These are phyloP conservation scores for Chalara sp. DNA, from an alignment of 2,329 filamentous ascomycete species.

Conservation along the genomic window DNA sequence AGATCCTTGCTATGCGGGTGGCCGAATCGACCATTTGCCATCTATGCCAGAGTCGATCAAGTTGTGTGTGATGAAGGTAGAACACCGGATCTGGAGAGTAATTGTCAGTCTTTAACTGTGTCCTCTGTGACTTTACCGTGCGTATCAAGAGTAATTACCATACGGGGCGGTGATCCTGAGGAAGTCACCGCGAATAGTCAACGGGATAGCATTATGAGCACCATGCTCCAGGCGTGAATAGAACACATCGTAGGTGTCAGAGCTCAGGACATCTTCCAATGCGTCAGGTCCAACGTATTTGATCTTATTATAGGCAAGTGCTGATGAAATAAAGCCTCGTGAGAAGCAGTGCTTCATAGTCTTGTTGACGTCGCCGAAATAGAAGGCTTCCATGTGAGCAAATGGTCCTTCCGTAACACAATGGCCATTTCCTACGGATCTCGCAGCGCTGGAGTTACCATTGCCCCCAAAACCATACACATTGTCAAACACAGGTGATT, in stretches of 20 bases:
- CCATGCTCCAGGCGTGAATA: slow-evolving; percentile 20
- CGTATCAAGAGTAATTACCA: neutral
- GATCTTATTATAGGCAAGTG: slow-evolving; percentile 3
- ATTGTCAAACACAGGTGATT: slow-evolving; percentile 7
- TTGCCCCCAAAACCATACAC: slow-evolving; percentile 26
- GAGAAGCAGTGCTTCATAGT: slow-evolving; percentile 21
- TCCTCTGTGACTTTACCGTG: no score
- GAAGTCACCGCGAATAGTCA: slow-evolving; percentile 23
- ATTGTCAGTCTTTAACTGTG: no score
- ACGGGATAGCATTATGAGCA: slow-evolving; percentile 24
- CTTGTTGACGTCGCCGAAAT: slow-evolving; percentile 14
- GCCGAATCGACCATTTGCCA: no score
- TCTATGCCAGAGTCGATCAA: no score
- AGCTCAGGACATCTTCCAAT: slow-evolving; percentile 8
- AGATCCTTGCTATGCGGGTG: no score
- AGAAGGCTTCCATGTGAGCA: neutral
- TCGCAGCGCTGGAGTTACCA: slow-evolving; percentile 14
- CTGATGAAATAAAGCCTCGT: slow-evolving; percentile 16
- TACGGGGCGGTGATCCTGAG: slow-evolving; percentile 20
- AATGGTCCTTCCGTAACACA: slow-evolving; percentile 24
- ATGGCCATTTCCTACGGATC: slow-evolving; percentile 7
- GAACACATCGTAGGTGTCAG: slow-evolving; percentile 12
- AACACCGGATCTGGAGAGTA: slow-evolving; percentile 4
- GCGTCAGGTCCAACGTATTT: slow-evolving; percentile 4
- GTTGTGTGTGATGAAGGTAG: neutral